A percentile compares a stretch with the other conserved stretches of the same genome.
Conservation (phyloP, 2,329 filamentous ascomycete species). For the Ciborinia camelliae region DNA sequence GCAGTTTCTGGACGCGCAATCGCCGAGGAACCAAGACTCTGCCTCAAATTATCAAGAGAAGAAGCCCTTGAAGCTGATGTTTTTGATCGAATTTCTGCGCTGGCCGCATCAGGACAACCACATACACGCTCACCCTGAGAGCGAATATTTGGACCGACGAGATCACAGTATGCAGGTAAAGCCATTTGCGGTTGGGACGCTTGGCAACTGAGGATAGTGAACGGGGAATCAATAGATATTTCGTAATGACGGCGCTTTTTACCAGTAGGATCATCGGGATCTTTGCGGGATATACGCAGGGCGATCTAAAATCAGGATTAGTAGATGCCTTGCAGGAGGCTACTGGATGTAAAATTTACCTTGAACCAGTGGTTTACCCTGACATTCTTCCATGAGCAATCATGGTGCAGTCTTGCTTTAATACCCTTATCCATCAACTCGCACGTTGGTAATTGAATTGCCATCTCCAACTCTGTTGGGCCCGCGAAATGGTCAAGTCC, state of each 20-base stretch:
- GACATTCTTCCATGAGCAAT: slow-evolving; percentile 70
- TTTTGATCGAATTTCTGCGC: slow-evolving; percentile 22
- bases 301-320: slow-evolving; percentile 55
- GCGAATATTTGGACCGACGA: slow-evolving; percentile 42
- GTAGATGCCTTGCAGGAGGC: background rate
- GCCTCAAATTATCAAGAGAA: slow-evolving; percentile 42
- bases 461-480: slow-evolving; percentile 74
- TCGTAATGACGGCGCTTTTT: slow-evolving; percentile 68
- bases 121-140: slow-evolving; percentile 47
- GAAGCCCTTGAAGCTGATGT: slow-evolving; percentile 46
- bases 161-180: slow-evolving; percentile 64
- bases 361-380: slow-evolving; percentile 78
- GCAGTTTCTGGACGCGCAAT: slow-evolving; percentile 22
- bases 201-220: slow-evolving; percentile 70
- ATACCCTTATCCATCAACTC: slow-evolving; percentile 63
- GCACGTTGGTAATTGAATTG: slow-evolving; percentile 68
- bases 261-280: slow-evolving; percentile 54
- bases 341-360: slow-evolving; percentile 41
- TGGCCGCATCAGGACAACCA: slow-evolving; percentile 60
- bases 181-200: slow-evolving; percentile 68
- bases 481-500: slow-evolving; percentile 54
- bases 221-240: slow-evolving; percentile 74
- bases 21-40: background rate
- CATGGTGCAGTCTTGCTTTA: slow-evolving; percentile 62
- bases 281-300: slow-evolving; percentile 68